A percentile compares a stretch with the other conserved stretches of the same genome.
phyloP scores from a whole-genome alignment of 805 yeast genomes.

The Ogataea polymorpha region DNA sequence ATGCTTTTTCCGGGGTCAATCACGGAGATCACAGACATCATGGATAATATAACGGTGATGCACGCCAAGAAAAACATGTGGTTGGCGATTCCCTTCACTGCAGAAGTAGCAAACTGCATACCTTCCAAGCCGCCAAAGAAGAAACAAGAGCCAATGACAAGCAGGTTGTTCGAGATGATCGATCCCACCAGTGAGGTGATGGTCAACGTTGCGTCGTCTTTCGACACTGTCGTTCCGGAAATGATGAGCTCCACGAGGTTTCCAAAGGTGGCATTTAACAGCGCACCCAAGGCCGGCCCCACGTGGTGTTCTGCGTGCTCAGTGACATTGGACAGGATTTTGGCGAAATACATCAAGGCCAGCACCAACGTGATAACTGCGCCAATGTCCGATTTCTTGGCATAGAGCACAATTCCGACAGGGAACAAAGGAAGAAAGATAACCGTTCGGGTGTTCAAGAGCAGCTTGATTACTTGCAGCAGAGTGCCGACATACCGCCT shows the following conservation, averaged over 20 bases:
- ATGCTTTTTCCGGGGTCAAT: slow-evolving; percentile 11
- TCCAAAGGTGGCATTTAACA: slow-evolving; percentile 16
- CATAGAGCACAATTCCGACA: slow-evolving; percentile 15
- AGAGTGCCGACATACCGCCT: slow-evolving; percentile 11
- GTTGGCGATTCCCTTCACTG: slow-evolving; percentile 11
- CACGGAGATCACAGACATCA: slow-evolving; percentile 16
- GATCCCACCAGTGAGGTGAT: slow-evolving; percentile 17
- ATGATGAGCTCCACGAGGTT: slow-evolving; percentile 16
- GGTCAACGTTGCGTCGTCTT: slow-evolving; percentile 17
- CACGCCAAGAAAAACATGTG: slow-evolving; percentile 12
- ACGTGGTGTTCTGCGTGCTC: slow-evolving; percentile 18
- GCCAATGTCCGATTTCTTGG: slow-evolving; percentile 12
- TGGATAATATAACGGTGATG: slow-evolving; percentile 6
- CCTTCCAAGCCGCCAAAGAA: slow-evolving; percentile 18
- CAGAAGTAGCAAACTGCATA: slow-evolving; percentile 1
- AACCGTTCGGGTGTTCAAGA: slow-evolving; percentile 14
- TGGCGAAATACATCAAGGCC: slow-evolving; percentile 18
- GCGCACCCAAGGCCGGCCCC: slow-evolving; percentile 17
- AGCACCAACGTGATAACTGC: slow-evolving; percentile 15
- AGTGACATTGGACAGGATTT: slow-evolving; percentile 16
- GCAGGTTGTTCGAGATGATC: slow-evolving; percentile 15
- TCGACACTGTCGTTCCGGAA: slow-evolving; percentile 17
- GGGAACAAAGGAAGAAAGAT: slow-evolving; percentile 15
- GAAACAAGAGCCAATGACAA: slow-evolving; percentile 17
- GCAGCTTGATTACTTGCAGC: slow-evolving; percentile 12